These are phyloP conservation scores for Pseudocercospora fuligena DNA, from an alignment of 2,329 filamentous ascomycete species.

Conservation along the genomic window DNA sequence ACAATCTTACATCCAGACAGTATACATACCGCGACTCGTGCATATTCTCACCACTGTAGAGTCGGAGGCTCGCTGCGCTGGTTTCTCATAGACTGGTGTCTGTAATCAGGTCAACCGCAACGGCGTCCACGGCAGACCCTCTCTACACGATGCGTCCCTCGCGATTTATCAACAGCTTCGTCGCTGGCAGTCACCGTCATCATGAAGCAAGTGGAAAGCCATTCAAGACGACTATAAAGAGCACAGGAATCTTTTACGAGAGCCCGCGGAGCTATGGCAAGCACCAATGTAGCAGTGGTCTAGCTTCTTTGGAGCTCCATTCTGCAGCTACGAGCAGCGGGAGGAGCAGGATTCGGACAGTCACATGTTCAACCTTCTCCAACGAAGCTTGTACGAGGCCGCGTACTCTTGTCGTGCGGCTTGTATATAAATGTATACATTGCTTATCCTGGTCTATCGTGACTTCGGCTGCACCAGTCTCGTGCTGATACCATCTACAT, in stretches of 20 bases:
- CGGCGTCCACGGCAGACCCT: not conserved
- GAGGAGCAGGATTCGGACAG: not conserved
- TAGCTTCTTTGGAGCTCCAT: constrained; percentile 6
- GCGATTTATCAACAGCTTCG: not conserved
- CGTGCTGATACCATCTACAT: not conserved
- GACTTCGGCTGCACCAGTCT: not conserved
- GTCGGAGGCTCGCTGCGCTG: not conserved
- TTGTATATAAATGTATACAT: not conserved
- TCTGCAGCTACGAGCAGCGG: constrained; percentile 2
- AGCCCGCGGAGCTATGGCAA: not conserved
- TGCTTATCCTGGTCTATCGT: constrained; percentile 2
- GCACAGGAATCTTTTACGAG: not conserved
- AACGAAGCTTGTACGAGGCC: not conserved
- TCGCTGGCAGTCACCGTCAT: not conserved
- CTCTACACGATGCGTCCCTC: not conserved
- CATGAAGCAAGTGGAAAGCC: not conserved
- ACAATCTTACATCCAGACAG: not conserved
- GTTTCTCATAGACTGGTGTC: not conserved
- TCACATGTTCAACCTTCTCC: not conserved
- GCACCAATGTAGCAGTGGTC: not conserved
- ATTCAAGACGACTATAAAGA: not conserved
- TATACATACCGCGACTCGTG: not conserved
- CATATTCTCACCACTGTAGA: not conserved
- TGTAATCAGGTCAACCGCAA: too few species aligned
- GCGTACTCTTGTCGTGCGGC: not conserved